Conservation (phyloP, 805 yeast genomes). For the Wickerhamomyces bovis region DNA sequence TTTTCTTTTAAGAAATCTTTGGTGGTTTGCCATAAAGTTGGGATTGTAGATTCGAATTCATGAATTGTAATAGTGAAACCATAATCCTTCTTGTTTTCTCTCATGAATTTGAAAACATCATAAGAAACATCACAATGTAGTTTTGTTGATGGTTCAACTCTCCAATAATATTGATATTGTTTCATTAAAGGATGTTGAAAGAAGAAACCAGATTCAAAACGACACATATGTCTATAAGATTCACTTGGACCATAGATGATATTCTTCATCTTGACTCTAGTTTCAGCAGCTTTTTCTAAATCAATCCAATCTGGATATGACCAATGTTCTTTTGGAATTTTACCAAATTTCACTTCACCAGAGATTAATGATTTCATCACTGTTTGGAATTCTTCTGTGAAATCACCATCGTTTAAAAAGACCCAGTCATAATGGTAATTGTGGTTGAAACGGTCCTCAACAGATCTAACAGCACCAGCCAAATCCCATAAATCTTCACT, state of each 20-base stretch:
- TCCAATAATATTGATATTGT: conserved; percentile 49
- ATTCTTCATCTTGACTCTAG: conserved; percentile 25
- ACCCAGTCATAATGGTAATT: conserved; percentile 81
- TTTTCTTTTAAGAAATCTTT: conserved; percentile 36
- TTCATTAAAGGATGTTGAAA: conserved; percentile 39
- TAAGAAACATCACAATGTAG: conserved; percentile 51
- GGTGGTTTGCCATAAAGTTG: conserved; percentile 37
- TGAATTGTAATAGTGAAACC: conserved; percentile 72
- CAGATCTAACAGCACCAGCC: conserved; percentile 49
- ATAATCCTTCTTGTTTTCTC: conserved; percentile 57
- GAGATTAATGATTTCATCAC: conserved; percentile 30
- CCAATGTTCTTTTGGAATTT: conserved; percentile 42
- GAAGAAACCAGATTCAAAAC: conserved; percentile 64
- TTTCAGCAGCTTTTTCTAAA: conserved; percentile 26
- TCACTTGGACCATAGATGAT: conserved; percentile 44
- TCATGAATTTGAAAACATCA: conserved; percentile 54
- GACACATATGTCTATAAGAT: conserved; percentile 61
- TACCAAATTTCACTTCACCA: conserved; percentile 36
- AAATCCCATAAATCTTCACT: conserved; percentile 49
- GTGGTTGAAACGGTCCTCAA: conserved; percentile 76
- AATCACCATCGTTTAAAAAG: conserved; percentile 45
- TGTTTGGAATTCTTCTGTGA: conserved; percentile 32
- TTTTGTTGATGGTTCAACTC: conserved; percentile 56
- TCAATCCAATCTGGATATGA: conserved; percentile 39
- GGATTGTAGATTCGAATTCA: conserved; percentile 45